Evolutionary conservation across 2,329 filamentous ascomycete species (phyloP), one percentile per base, ranked within the genome.

Genomic region (Trichoderma cornu-damae): DNA sequence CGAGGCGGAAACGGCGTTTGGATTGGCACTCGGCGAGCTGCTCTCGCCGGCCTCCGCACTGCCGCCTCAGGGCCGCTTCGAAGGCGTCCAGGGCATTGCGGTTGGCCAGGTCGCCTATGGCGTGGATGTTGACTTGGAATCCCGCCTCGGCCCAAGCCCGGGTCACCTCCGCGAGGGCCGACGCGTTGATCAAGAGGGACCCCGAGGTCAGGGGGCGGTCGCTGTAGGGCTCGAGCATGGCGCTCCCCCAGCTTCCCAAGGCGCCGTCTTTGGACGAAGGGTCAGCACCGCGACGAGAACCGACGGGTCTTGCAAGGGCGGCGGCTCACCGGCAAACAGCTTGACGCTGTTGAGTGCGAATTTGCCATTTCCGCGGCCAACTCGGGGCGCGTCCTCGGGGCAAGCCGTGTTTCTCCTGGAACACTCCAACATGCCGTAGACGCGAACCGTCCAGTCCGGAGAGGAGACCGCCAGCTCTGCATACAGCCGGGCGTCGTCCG

Each of bases 51-150:
- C 62, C 67, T 12, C 78, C 76, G 60, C 85, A 88, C 16, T 80
- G 65, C 18, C 74, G 65, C n/a, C 72, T 69, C 4, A 88, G 75
- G 8, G 82, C 80, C 6, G 75, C 73, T 46, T 82, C 77, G 51
- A 88, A 79, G 7, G 85, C 84, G 62, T 87, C 79, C 43, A 89
- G 71, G 57, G 84, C 83, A 30, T 82, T 74, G 24, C 85, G 79
- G 66, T 87, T 88, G 14, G 86, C 86, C 4, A 82, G 75, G 68
- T 89, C 86, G 7, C 86, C 86, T 58, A 89, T 89, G 47, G 85
- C 86, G 68, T 89, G 86, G 59, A 89, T 86, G 65, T 86, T 87
- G 57, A 89, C 84, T 66, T 89, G 86, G 64, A 79, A 88, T 11
- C 82, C 83, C 34, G 75, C 76, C 2, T 70, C 70, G 14, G 84